Evolutionary conservation across 2,329 filamentous ascomycete genomes (phyloP).

Genomic region (Aspergillus sp.): DNA sequence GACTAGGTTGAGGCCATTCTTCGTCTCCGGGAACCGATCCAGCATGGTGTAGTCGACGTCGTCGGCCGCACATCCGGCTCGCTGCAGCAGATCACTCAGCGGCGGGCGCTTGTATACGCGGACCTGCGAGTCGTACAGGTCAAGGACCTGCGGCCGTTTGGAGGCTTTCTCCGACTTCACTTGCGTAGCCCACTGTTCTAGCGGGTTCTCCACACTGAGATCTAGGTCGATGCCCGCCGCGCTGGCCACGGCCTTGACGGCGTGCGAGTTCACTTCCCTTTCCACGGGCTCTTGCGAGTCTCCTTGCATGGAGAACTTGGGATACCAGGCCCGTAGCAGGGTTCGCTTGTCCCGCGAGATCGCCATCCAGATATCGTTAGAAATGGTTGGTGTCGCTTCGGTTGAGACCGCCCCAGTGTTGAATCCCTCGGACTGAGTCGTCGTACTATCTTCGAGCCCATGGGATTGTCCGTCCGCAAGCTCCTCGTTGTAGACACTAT

Average conservation of each 20-base stretch:
- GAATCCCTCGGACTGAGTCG: constrained; percentile 18
- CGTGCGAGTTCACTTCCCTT: constrained; percentile 55
- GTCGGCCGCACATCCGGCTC: constrained; percentile 22
- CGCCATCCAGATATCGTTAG: constrained; percentile 39
- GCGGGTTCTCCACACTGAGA: constrained; percentile 62
- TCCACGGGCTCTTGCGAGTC: constrained; percentile 29
- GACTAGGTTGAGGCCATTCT: constrained; percentile 59
- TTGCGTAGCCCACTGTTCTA: constrained; percentile 51
- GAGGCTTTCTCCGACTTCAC: constrained; percentile 22
- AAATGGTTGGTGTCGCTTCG: constrained; percentile 28
- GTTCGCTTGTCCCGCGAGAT: constrained; percentile 59
- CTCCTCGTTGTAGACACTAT: constrained; percentile 83
- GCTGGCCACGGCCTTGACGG: constrained; percentile 56
- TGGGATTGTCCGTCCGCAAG: constrained; percentile 55
- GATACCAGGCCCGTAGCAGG: constrained; percentile 69
- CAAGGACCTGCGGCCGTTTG: constrained; percentile 32
- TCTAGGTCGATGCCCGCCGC: constrained; percentile 65
- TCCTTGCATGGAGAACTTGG: constrained; percentile 41
- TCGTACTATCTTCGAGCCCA: constrained; percentile 7
- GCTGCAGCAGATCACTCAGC: constrained; percentile 32
- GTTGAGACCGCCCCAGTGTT: constrained; percentile 18
- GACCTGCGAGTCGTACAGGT: constrained; percentile 42
- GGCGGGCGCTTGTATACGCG: constrained; percentile 39
- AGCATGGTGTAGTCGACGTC: constrained; percentile 36
- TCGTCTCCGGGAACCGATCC: constrained; percentile 37